Conservation (phyloP, 2,329 filamentous ascomycete species). For the Penicillium sp. region DNA sequence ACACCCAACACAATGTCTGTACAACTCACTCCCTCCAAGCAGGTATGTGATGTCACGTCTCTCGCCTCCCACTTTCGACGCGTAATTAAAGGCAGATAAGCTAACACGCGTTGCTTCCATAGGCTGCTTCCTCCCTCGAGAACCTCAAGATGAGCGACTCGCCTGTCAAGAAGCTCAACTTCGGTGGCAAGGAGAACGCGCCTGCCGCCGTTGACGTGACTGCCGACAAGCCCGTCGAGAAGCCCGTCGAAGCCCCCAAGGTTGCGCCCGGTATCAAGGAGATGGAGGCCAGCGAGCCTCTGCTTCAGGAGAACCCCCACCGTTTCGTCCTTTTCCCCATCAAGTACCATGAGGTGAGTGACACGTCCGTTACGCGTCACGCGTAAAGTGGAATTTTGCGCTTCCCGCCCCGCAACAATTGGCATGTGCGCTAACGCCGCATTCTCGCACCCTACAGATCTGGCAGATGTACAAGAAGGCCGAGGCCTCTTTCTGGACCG, state of each 20-base stretch:
- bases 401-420: too few species aligned
- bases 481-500: slow-evolving; percentile 98
- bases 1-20: slow-evolving; percentile 66
- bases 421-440: slow-evolving; percentile 3
- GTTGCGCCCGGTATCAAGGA: too few species aligned
- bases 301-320: slow-evolving; percentile 89
- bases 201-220: too few species aligned
- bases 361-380: slow-evolving; percentile 48
- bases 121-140: slow-evolving; percentile 82
- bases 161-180: slow-evolving; percentile 80
- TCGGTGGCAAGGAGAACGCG: slow-evolving; percentile 77
- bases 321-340: slow-evolving; percentile 98
- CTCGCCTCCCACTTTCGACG: slow-evolving; percentile 31
- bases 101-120: slow-evolving; percentile 33
- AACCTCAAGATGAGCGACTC: slow-evolving; percentile 81
- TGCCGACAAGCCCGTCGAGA: too few species aligned
- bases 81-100: slow-evolving; percentile 26
- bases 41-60: slow-evolving; percentile 47
- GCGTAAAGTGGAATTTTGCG: slow-evolving; percentile 56
- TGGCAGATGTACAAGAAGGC: slow-evolving; percentile 99
- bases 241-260: slow-evolving; percentile 47
- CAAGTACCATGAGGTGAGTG: slow-evolving; percentile 96
- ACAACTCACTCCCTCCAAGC: slow-evolving; percentile 65
- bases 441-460: slow-evolving; percentile 61
- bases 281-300: slow-evolving; percentile 73